These are phyloP conservation scores for Leishmania gerbilli DNA, from an alignment of 208 protist species.

Conservation along the genomic window DNA sequence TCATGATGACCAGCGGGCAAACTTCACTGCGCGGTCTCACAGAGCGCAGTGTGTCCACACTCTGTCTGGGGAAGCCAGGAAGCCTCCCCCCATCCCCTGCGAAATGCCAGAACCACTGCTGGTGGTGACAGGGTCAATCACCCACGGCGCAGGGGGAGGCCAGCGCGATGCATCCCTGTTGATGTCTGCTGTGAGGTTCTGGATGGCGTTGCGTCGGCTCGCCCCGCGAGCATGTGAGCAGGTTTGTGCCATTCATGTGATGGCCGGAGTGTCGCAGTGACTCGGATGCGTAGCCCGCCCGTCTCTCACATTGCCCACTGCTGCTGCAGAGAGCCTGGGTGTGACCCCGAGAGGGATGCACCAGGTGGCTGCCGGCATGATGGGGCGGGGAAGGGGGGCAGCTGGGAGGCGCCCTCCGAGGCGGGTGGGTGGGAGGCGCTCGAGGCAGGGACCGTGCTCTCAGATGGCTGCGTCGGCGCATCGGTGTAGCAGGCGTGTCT, in stretches of 20 bases:
- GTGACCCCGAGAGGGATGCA: background rate
- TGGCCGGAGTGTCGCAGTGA: no score
- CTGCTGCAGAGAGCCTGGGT: no score
- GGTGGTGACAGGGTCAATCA: background rate
- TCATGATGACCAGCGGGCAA: no score
- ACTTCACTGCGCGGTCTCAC: background rate
- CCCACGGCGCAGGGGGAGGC: no score
- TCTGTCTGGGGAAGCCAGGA: conserved; percentile 7
- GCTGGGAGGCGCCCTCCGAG: background rate
- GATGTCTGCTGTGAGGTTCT: no score
- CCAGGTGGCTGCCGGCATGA: background rate
- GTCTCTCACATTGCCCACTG: no score
- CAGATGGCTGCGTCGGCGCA: background rate
- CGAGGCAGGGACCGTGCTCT: background rate
- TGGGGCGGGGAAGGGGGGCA: background rate
- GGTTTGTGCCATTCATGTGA: no score
- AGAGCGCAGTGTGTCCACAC: background rate
- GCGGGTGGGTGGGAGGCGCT: background rate
- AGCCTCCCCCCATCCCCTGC: background rate
- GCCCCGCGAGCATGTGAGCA: no score
- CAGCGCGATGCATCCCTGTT: no score
- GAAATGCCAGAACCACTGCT: background rate
- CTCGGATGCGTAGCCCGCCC: no score
- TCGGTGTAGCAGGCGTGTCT: background rate
- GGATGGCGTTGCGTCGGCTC: no score